A percentile compares a stretch with the other conserved stretches of the same genome.
phyloP scores from a whole-genome alignment of 2,329 filamentous ascomycete genomes.

The Colletotrichum gigasporum region DNA sequence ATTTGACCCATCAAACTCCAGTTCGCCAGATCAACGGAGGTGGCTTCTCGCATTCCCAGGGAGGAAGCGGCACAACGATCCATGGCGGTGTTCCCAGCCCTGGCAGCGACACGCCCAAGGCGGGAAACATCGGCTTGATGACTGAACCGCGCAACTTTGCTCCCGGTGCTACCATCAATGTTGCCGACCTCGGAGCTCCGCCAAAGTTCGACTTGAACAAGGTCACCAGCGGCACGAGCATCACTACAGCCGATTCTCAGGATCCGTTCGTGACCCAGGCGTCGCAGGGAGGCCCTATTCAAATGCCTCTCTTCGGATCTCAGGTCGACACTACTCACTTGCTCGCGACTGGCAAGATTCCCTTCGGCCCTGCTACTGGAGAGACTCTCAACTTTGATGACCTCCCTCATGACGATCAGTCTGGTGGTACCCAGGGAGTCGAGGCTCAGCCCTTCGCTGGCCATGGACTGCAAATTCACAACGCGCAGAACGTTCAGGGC shows the following conservation, averaged over 20 bases:
- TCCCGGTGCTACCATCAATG: constrained; percentile 43
- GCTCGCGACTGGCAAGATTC: constrained; percentile 2
- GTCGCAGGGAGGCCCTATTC: neutral
- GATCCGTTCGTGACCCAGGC: constrained; percentile 7
- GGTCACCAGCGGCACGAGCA: neutral
- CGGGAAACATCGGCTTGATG: constrained; percentile 33
- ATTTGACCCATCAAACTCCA: neutral
- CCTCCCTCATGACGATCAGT: neutral
- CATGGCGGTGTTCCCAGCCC: neutral
- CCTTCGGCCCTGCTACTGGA: neutral
- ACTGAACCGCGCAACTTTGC: constrained; percentile 55
- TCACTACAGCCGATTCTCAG: neutral
- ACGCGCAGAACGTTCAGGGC: neutral
- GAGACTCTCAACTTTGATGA: neutral
- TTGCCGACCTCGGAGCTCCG: constrained; percentile 41
- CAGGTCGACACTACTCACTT: constrained; percentile 11
- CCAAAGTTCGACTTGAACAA: constrained; percentile 46
- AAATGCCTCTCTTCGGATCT: constrained; percentile 7
- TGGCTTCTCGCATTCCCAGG: neutral
- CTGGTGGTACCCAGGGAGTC: neutral
- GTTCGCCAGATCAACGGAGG: neutral
- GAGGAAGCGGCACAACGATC: neutral
- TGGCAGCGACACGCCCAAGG: constrained; percentile 8
- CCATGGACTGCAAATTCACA: neutral
- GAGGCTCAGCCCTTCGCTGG: neutral